phyloP scores from a whole-genome alignment of 306 rosid species.

The Gleditsia sinensis region DNA sequence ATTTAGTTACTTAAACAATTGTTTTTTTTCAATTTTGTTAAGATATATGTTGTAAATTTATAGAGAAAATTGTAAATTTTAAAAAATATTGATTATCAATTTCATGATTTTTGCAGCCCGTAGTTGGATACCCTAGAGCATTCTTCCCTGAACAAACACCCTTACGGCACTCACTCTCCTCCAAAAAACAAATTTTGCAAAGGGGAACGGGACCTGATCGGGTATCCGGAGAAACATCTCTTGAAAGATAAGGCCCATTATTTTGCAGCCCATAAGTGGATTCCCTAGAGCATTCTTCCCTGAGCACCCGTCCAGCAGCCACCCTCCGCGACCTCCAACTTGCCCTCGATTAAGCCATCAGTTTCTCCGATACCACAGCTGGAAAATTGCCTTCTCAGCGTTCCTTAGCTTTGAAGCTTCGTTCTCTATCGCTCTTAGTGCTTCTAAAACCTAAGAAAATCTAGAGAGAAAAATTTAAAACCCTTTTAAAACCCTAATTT shows the following conservation, averaged over 20 bases:
- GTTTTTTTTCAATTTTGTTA: too few relatives aligned
- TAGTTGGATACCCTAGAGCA: background rate
- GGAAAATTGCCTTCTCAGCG: constrained; percentile 19
- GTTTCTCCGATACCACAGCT: background rate
- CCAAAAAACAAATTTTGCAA: too few relatives aligned
- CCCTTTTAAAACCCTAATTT: constrained; percentile 41
- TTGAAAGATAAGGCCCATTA: background rate
- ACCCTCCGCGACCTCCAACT: background rate
- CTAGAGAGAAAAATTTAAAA: constrained; percentile 2
- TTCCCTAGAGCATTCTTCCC: background rate
- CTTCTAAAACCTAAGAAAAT: constrained; percentile 12
- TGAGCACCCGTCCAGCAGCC: background rate
- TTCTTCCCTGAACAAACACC: too few relatives aligned
- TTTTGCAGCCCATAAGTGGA: background rate
- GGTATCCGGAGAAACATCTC: too few relatives aligned
- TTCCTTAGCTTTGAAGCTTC: background rate
- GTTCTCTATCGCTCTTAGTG: background rate
- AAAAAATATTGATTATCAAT: too few relatives aligned
- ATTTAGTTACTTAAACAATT: too few relatives aligned
- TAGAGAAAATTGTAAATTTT: too few relatives aligned
- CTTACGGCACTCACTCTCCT: background rate
- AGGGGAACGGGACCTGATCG: too few relatives aligned
- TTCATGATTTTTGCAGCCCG: background rate
- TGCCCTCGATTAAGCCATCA: background rate
- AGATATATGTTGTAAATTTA: too few relatives aligned